Evolutionary conservation across 805 yeast genomes (phyloP), one percentile per base, ranked within the genome.

Genomic region (Saccharomycopsis fermentans): DNA sequence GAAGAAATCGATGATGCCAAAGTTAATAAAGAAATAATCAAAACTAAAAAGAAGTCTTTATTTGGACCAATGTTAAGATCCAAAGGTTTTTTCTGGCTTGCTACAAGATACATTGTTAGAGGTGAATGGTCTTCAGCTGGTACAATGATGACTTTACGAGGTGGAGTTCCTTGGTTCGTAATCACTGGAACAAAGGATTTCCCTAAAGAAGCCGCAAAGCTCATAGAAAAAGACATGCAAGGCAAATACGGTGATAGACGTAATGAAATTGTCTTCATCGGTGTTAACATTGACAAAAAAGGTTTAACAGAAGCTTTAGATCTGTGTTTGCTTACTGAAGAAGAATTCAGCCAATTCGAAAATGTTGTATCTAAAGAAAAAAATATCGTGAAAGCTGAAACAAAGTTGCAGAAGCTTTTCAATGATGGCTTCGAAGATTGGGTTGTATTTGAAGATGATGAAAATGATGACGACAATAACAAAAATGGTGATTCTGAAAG

Each of bases 11-110:
- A 53, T n/a, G 17, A 24, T 19, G 39, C n/a, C 4, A 12, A 54
- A n/a, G 55, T 17, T 14, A 70, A 70, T 16, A 59, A 65, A 32
- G 62, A 67, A 35, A 58, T 74, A 17, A 63, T 74, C 6, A 59
- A 57, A 12, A 74, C 74, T 64, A 75, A 73, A 59, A 67, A 68
- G 36, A 65, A 62, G 6, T 74, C 78, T 1, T 65, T 70, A 1
- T 75, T 76, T 58, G 73, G 73, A 1, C 67, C 71, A 6, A 61
- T 76, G 19, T 59, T 76, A 27, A 69, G 79, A 6, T 73, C 77
- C 3, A 75, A 76, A 62, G 78, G 79, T 0, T 74, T 74, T 64
- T 69, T 76, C 58, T 76, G 79, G 79, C 64, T 76, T 17, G 79
- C 79, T 4, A 67, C 77, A 1, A 66, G 77, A 19, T 27, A 9